A percentile compares a stretch with the other conserved stretches of the same genome.
phyloP scores from a whole-genome alignment of 169 alveolate species.

The Cryptosporidium xiaoi region DNA sequence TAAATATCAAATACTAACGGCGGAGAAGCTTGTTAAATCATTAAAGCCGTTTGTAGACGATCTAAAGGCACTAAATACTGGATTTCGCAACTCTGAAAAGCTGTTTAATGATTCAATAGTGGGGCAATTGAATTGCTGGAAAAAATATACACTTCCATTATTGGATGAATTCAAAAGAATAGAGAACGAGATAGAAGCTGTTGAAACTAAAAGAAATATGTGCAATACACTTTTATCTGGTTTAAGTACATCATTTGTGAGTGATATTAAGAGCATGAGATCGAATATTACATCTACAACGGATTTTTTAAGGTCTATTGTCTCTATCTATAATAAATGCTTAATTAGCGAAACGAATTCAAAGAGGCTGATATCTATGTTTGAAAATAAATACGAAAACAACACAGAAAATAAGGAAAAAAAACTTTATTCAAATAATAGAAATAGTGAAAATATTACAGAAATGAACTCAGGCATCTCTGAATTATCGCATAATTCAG shows the following conservation, averaged over 20 bases:
- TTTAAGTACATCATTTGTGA: constrained; percentile 37
- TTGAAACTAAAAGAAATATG: constrained; percentile 31
- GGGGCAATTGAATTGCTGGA: constrained; percentile 3
- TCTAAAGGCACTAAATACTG: constrained; percentile 14
- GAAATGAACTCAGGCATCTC: neutral
- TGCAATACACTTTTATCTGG: constrained; percentile 42
- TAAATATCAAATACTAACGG: constrained; percentile 21
- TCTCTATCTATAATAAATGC: constrained; percentile 39
- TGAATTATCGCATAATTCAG: neutral
- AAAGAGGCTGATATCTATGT: constrained; percentile 17
- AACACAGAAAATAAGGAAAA: neutral
- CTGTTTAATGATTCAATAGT: constrained; percentile 18
- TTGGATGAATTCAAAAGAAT: constrained; percentile 34
- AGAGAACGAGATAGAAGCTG: constrained; percentile 17
- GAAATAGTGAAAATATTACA: neutral
- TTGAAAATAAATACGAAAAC: neutral
- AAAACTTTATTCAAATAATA: neutral
- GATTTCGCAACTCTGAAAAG: constrained; percentile 19
- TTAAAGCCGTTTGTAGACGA: constrained; percentile 53
- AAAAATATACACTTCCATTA: constrained; percentile 20
- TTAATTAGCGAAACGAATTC: constrained; percentile 48
- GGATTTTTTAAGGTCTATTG: constrained; percentile 19
- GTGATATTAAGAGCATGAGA: constrained; percentile 40
- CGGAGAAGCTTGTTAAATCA: constrained; percentile 34
- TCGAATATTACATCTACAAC: constrained; percentile 15